Percentiles rank a stretch among this genome's conserved stretches.
Evolutionary conservation across 768 basidiomycete genomes (phyloP).

Genomic region (Pholiota molesta): DNA sequence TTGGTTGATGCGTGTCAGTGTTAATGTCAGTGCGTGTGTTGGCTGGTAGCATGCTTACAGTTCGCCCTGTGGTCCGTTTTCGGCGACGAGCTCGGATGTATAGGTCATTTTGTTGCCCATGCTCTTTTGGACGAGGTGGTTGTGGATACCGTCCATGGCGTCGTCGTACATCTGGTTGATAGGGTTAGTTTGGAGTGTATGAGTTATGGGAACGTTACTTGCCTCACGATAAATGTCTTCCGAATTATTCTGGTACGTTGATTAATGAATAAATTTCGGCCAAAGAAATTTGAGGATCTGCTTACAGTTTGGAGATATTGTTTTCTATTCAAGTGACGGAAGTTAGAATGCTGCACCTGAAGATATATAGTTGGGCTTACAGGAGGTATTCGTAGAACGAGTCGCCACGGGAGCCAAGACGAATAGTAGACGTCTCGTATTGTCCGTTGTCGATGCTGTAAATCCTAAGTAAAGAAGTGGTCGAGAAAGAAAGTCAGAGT

Average conservation of each 20-base stretch:
- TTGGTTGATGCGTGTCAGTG: background rate
- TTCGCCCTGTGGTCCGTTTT: conserved; percentile 39
- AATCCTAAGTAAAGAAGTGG: background rate
- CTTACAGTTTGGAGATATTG: conserved; percentile 82
- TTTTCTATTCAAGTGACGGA: conserved; percentile 43
- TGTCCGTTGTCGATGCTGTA: conserved; percentile 41
- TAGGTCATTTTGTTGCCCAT: conserved; percentile 63
- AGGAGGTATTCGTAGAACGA: conserved; percentile 93
- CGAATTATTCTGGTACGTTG: conserved; percentile 57
- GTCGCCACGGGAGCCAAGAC: conserved; percentile 90
- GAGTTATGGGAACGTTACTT: conserved; percentile 20
- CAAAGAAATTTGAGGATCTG: too few relatives aligned
- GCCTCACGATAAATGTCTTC: conserved; percentile 81
- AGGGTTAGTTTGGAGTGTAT: background rate
- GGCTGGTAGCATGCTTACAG: conserved; percentile 30
- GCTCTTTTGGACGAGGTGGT: conserved; percentile 71
- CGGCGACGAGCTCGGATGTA: conserved; percentile 82
- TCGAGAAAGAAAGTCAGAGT: background rate
- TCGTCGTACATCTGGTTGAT: conserved; percentile 82
- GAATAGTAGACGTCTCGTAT: conserved; percentile 69
- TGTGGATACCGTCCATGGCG: conserved; percentile 81
- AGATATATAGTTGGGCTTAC: conserved; percentile 37
- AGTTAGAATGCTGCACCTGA: background rate
- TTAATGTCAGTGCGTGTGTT: background rate
- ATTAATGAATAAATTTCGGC: background rate